phyloP scores from a whole-genome alignment of 164 flowering plant genomes.

The Liriodendron chinense region DNA sequence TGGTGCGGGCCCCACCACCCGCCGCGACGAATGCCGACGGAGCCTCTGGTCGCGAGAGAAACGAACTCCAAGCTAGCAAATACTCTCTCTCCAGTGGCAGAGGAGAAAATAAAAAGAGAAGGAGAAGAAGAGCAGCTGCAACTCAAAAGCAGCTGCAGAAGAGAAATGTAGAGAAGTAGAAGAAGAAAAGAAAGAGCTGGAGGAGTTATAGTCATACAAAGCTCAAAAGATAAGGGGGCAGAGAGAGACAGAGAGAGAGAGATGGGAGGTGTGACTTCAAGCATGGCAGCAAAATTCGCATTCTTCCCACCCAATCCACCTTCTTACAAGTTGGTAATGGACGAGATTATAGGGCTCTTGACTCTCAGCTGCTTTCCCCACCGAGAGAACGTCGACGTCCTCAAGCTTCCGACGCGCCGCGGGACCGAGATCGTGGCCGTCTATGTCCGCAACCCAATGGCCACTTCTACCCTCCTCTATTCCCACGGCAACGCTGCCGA shows the following conservation, averaged over 20 bases:
- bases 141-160: neutral
- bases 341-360: slow-evolving; percentile 55
- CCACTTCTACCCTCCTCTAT: slow-evolving; percentile 82
- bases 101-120: neutral
- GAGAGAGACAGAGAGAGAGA: neutral
- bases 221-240: neutral
- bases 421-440: slow-evolving; percentile 82
- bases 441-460: slow-evolving; percentile 84
- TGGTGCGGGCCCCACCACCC: neutral
- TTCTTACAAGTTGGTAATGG: slow-evolving; percentile 68
- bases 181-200: neutral
- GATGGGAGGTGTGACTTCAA: slow-evolving; percentile 95
- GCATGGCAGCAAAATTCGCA: slow-evolving; percentile 94
- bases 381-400: slow-evolving; percentile 83
- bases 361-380: slow-evolving; percentile 68
- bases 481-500: slow-evolving; percentile 99
- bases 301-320: slow-evolving; percentile 92
- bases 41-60: neutral
- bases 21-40: neutral
- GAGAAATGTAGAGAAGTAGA: neutral
- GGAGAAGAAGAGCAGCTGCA: neutral
- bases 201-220: neutral
- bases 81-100: neutral
- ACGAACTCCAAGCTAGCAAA: neutral
- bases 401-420: slow-evolving; percentile 61